Percentiles rank a stretch among this genome's conserved stretches.
These are phyloP conservation scores for Trapa incisa DNA, from an alignment of 345 rosid genomes.

Conservation along the genomic window DNA sequence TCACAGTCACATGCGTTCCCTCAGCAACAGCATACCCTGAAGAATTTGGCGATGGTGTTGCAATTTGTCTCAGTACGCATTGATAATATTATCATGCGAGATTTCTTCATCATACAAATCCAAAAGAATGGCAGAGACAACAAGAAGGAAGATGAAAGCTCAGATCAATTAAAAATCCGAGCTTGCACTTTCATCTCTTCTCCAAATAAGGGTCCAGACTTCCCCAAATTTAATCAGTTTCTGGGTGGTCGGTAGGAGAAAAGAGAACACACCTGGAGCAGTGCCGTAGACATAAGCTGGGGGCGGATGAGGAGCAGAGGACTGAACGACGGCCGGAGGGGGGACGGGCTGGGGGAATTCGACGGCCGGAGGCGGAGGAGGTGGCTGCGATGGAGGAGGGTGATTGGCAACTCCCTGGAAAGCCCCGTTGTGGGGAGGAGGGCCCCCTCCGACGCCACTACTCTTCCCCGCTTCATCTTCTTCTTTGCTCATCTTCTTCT, in stretches of 20 bases:
- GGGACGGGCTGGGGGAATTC: conserved; percentile 87
- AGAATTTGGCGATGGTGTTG: not conserved
- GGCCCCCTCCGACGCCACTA: not conserved
- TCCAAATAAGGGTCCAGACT: not conserved
- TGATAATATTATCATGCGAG: too few species aligned
- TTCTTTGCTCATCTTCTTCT: conserved; percentile 6
- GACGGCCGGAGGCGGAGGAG: conserved; percentile 42
- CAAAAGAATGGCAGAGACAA: not conserved
- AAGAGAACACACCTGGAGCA: conserved; percentile 43
- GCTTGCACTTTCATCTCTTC: not conserved
- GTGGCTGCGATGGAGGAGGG: conserved; percentile 76
- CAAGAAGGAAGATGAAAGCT: not conserved
- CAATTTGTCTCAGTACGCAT: not conserved
- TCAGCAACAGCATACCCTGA: conserved; percentile 80
- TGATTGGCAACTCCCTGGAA: conserved; percentile 95
- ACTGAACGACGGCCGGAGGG: conserved; percentile 50
- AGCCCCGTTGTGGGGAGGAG: conserved; percentile 53
- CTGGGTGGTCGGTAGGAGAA: not conserved
- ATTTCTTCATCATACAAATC: not conserved
- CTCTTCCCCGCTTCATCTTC: conserved; percentile 1
- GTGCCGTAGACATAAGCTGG: conserved; percentile 60
- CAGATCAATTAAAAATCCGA: not conserved
- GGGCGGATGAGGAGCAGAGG: conserved; percentile 28
- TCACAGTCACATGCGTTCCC: conserved; percentile 78
- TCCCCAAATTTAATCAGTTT: not conserved